Evolutionary conservation across 2,329 filamentous ascomycete species (phyloP).

Genomic region (Penicillium brevicompactum): DNA sequence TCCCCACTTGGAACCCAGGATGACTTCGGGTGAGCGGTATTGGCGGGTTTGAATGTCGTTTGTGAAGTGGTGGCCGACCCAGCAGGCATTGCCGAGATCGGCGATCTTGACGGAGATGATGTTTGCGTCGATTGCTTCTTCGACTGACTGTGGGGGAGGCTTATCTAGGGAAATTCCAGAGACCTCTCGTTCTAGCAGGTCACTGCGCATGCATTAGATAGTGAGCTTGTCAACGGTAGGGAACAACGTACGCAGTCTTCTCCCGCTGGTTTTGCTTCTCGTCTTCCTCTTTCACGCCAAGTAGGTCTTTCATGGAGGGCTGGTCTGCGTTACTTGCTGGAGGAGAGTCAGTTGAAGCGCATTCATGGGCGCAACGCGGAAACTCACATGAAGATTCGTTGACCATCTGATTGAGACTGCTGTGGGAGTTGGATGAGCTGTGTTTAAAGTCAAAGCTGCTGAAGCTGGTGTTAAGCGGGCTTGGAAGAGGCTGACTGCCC

Average conservation of each 20-base stretch:
- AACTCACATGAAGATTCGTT: slow-evolving; percentile 68
- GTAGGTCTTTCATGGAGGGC: slow-evolving; percentile 59
- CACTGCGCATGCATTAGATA: slow-evolving; percentile 54
- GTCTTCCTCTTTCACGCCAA: slow-evolving; percentile 61
- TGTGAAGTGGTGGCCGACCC: slow-evolving; percentile 98
- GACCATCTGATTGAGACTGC: slow-evolving; percentile 81
- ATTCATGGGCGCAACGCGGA: background rate
- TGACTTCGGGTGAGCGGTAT: slow-evolving; percentile 96
- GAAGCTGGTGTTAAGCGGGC: slow-evolving; percentile 90
- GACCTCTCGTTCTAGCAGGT: slow-evolving; percentile 87
- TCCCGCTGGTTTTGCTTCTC: slow-evolving; percentile 77
- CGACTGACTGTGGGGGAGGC: slow-evolving; percentile 44
- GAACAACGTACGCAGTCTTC: slow-evolving; percentile 82
- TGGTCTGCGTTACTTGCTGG: slow-evolving; percentile 46
- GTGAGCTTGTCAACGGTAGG: background rate
- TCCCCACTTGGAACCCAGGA: slow-evolving; percentile 95
- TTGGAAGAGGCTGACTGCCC: slow-evolving; percentile 92
- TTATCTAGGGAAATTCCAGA: slow-evolving; percentile 94
- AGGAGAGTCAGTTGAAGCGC: slow-evolving; percentile 39
- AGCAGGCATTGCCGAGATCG: slow-evolving; percentile 96
- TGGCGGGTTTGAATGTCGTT: slow-evolving; percentile 98
- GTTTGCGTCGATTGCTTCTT: slow-evolving; percentile 53
- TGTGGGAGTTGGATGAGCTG: slow-evolving; percentile 65
- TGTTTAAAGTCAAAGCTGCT: slow-evolving; percentile 70
- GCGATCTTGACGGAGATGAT: slow-evolving; percentile 99